Conservation (phyloP, 148 eudicot genomes). For the Rhododendron mucronatum region DNA sequence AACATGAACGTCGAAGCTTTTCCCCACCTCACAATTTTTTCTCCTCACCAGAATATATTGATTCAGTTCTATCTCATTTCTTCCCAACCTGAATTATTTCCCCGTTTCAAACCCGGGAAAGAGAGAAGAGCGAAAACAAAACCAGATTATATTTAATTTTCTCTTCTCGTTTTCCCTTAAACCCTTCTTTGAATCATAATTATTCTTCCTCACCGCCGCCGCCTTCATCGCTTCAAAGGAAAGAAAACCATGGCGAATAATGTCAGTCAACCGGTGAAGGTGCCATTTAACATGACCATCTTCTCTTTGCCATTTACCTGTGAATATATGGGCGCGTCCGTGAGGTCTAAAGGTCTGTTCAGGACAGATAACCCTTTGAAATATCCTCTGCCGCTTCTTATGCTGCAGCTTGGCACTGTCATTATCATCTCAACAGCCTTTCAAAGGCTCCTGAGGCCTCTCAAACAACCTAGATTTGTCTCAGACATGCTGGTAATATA, state of each 20-base stretch:
- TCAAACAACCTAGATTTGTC: slow-evolving; percentile 19
- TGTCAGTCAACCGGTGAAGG: not conserved
- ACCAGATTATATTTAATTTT: not conserved
- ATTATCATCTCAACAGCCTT: not conserved
- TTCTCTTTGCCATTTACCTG: not conserved
- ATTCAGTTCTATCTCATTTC: not conserved
- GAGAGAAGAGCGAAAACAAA: not conserved
- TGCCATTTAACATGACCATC: not conserved
- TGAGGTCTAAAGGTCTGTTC: slow-evolving; percentile 14
- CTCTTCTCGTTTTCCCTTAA: not conserved
- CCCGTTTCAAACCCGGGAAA: not conserved
- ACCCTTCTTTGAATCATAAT: not conserved
- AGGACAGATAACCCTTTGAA: slow-evolving; percentile 4
- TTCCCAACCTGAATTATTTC: not conserved
- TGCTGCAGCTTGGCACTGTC: slow-evolving; percentile 7
- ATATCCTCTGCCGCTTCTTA: slow-evolving; percentile 8
- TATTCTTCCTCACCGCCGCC: not conserved
- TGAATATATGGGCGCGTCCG: not conserved
- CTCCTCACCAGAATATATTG: not conserved
- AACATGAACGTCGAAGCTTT: not conserved
- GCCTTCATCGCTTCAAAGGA: not conserved
- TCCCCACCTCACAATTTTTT: not conserved
- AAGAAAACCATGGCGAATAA: not conserved
- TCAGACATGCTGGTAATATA: slow-evolving; percentile 14
- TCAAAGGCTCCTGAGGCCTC: slow-evolving; percentile 11